A percentile compares a stretch with the other conserved stretches of the same genome.
Conservation (phyloP, 805 yeast genomes). For the Maudiozyma bulderi region DNA sequence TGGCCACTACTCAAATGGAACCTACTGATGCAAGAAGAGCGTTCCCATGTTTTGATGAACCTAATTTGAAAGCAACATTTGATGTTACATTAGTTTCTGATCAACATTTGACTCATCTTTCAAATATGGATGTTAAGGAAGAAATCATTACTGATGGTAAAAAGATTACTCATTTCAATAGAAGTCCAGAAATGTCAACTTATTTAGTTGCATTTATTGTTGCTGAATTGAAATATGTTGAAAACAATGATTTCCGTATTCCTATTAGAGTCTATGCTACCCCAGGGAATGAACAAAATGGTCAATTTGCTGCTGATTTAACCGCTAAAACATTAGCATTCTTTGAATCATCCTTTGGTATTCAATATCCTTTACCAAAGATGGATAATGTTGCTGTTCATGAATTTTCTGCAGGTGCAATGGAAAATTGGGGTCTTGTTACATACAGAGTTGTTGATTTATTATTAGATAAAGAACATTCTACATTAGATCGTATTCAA, state of each 20-base stretch:
- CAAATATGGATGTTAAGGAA: slow-evolving; percentile 57
- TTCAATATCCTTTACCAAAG: slow-evolving; percentile 71
- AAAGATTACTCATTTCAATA: slow-evolving; percentile 53
- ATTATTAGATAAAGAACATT: slow-evolving; percentile 59
- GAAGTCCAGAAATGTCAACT: slow-evolving; percentile 81
- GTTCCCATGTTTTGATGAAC: slow-evolving; percentile 81
- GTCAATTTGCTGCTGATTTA: slow-evolving; percentile 61
- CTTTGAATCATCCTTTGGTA: slow-evolving; percentile 64
- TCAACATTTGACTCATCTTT: slow-evolving; percentile 46
- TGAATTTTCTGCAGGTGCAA: slow-evolving; percentile 80
- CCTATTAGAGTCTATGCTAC: slow-evolving; percentile 79
- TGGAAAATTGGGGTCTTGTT: slow-evolving; percentile 80
- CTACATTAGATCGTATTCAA: slow-evolving; percentile 54
- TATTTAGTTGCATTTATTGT: slow-evolving; percentile 75
- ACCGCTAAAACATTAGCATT: slow-evolving; percentile 68
- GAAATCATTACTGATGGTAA: slow-evolving; percentile 38
- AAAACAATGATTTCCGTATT: slow-evolving; percentile 51
- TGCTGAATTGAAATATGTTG: slow-evolving; percentile 70
- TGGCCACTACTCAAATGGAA: slow-evolving; percentile 82
- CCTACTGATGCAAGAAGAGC: slow-evolving; percentile 82
- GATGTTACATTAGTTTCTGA: slow-evolving; percentile 53
- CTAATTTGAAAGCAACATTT: slow-evolving; percentile 67
- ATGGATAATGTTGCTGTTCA: slow-evolving; percentile 76
- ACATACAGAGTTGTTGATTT: slow-evolving; percentile 73
- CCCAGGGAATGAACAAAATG: slow-evolving; percentile 64